These are phyloP conservation scores for Microbotryum lychnidis-dioicae DNA, from an alignment of 1,284 basidiomycete species.

Conservation along the genomic window DNA sequence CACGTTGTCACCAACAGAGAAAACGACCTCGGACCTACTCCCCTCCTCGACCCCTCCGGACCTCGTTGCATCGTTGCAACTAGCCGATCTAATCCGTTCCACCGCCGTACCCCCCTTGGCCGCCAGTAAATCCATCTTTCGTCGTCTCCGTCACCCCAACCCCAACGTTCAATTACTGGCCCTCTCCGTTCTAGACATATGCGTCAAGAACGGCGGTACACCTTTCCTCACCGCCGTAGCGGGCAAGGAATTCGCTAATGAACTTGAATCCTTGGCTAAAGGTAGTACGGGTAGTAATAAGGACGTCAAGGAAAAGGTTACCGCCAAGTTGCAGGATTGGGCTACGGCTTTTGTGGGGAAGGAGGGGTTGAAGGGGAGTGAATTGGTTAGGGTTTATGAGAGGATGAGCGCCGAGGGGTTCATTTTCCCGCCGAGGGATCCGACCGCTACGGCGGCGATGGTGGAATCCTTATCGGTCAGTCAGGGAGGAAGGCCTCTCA, in stretches of 20 bases:
- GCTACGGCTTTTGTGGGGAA: constrained; percentile 79
- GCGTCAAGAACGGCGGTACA: constrained; percentile 97
- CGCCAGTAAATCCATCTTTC: constrained; percentile 81
- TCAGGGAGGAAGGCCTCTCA: background rate
- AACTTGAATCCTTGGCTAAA: constrained; percentile 74
- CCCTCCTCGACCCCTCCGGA: constrained; percentile 48
- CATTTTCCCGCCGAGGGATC: constrained; percentile 72
- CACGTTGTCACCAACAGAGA: constrained; percentile 50
- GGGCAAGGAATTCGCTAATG: constrained; percentile 51
- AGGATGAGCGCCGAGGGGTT: constrained; percentile 66
- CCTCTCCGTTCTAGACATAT: constrained; percentile 63
- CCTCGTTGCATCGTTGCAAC: constrained; percentile 65
- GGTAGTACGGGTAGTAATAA: constrained; percentile 50
- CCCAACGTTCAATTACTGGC: constrained; percentile 52
- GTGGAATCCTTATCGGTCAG: constrained; percentile 63
- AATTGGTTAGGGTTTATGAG: constrained; percentile 65
- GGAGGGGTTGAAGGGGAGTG: constrained; percentile 55
- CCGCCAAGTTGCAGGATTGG: constrained; percentile 85
- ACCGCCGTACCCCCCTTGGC: constrained; percentile 78
- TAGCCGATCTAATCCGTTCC: constrained; percentile 92
- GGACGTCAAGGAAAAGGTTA: constrained; percentile 74
- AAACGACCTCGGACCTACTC: constrained; percentile 79
- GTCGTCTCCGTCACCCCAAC: constrained; percentile 84
- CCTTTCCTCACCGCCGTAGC: constrained; percentile 75
- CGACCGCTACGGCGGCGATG: constrained; percentile 64